These are phyloP conservation scores for Botrytis fabae DNA, from an alignment of 2,329 filamentous ascomycete species.

Conservation along the genomic window DNA sequence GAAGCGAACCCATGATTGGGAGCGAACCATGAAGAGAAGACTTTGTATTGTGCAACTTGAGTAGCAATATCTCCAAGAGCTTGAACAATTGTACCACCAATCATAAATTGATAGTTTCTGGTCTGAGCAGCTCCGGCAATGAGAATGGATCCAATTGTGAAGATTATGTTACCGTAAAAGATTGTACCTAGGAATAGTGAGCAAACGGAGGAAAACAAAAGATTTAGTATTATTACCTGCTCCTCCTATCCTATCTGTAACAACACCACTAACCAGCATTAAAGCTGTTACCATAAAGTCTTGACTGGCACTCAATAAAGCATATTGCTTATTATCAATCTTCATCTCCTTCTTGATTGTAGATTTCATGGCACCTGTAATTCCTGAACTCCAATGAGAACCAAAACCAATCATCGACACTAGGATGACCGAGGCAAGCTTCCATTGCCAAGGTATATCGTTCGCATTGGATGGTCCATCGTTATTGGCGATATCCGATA, in stretches of 20 bases:
- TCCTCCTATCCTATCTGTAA: conserved; percentile 60
- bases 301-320: conserved; percentile 59
- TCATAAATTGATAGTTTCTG: conserved; percentile 61
- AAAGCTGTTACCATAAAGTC: conserved; percentile 61
- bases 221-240: conserved; percentile 45
- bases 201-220: neutral
- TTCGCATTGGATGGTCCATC: neutral
- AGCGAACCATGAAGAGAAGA: conserved; percentile 65
- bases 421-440: conserved; percentile 49
- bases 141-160: conserved; percentile 57
- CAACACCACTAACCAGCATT: conserved; percentile 54
- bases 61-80: conserved; percentile 59
- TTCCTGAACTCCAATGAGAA: conserved; percentile 59
- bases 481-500: neutral
- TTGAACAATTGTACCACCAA: conserved; percentile 53
- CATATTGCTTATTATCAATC: conserved; percentile 61
- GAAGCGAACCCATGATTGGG: conserved; percentile 62
- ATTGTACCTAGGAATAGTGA: conserved; percentile 43
- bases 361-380: conserved; percentile 61
- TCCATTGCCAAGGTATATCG: conserved; percentile 35
- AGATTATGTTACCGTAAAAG: conserved; percentile 62
- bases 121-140: conserved; percentile 58
- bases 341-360: conserved; percentile 61
- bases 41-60: conserved; percentile 64
- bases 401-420: conserved; percentile 59